phyloP scores from a whole-genome alignment of 441 rosid genomes.

The Daphne laureola region DNA sequence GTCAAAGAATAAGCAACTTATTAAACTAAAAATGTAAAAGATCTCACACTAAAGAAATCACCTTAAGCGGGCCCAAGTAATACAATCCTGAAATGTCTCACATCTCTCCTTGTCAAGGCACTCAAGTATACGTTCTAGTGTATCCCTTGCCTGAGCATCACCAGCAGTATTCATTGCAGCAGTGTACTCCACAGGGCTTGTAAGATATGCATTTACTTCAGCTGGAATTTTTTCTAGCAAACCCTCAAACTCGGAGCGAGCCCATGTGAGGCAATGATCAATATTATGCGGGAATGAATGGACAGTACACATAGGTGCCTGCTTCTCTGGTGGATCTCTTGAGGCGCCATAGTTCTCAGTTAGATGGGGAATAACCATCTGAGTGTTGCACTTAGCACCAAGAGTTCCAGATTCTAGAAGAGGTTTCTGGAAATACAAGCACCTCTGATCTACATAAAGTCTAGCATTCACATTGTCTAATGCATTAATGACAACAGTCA shows the following conservation, averaged over 20 bases:
- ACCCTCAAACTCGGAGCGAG: constrained; percentile 96
- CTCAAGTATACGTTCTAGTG: constrained; percentile 70
- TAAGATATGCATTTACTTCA: constrained; percentile 80
- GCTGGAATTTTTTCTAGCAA: constrained; percentile 90
- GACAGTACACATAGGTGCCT: constrained; percentile 98
- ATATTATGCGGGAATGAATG: constrained; percentile 98
- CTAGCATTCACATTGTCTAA: constrained; percentile 91
- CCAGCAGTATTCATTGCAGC: constrained; percentile 65
- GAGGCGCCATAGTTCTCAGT: constrained; percentile 99
- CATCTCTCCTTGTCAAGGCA: constrained; percentile 83
- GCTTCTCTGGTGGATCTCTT: constrained; percentile 94
- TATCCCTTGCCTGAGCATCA: constrained; percentile 94
- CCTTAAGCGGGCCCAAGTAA: constrained; percentile 92
- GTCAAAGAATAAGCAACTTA: constrained; percentile 14
- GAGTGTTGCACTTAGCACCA: constrained; percentile 92
- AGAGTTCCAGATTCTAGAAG: constrained; percentile 95
- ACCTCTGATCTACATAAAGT: constrained; percentile 86
- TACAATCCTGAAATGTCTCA: constrained; percentile 70
- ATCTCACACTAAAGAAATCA: constrained; percentile 10
- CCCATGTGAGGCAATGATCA: constrained; percentile 98
- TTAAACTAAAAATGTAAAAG: no score
- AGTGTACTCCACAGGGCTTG: constrained; percentile 60
- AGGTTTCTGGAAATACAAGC: constrained; percentile 96
- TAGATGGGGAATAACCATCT: constrained; percentile 94
- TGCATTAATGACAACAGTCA: constrained; percentile 67